A percentile compares a stretch with the other conserved stretches of the same genome.
Evolutionary conservation across 2,329 filamentous ascomycete species (phyloP).

Genomic region (Pseudocercospora pini-densiflorae): DNA sequence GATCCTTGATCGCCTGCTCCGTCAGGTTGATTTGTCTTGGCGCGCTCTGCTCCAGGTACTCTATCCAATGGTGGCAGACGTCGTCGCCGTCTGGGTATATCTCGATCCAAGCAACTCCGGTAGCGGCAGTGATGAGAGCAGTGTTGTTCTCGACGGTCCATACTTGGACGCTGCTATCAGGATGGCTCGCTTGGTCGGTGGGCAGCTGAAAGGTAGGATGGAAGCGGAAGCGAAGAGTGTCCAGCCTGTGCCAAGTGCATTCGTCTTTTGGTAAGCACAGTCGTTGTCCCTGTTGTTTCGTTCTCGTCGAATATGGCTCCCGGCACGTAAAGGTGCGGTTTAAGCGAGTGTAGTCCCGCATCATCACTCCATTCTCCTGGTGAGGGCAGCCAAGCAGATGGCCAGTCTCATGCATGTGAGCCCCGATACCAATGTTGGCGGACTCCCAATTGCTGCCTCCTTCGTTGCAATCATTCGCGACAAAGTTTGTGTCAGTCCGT

Average conservation of each 20-base stretch:
- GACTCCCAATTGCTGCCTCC: slow-evolving; percentile 92
- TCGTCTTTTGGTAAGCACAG: slow-evolving; percentile 78
- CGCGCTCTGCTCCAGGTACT: slow-evolving; percentile 70
- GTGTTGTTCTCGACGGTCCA: slow-evolving; percentile 82
- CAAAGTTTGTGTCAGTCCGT: slow-evolving; percentile 76
- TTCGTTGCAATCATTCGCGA: slow-evolving; percentile 86
- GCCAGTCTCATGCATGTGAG: slow-evolving; percentile 88
- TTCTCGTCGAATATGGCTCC: slow-evolving; percentile 86
- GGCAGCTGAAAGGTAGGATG: slow-evolving; percentile 90
- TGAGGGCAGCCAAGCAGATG: slow-evolving; percentile 90
- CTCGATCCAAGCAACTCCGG: slow-evolving; percentile 85
- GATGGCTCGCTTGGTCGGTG: slow-evolving; percentile 66
- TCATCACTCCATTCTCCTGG: slow-evolving; percentile 90
- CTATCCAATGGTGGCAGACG: slow-evolving; percentile 78
- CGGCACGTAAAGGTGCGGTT: slow-evolving; percentile 81
- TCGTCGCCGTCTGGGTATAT: slow-evolving; percentile 80
- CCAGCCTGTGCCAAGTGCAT: slow-evolving; percentile 88
- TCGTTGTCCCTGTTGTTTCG: slow-evolving; percentile 76
- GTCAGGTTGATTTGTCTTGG: slow-evolving; percentile 75
- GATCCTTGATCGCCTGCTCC: slow-evolving; percentile 73
- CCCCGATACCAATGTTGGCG: slow-evolving; percentile 92
- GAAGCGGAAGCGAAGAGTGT: slow-evolving; percentile 83
- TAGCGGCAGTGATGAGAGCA: slow-evolving; percentile 75
- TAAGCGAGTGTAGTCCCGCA: slow-evolving; percentile 81
- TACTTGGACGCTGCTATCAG: slow-evolving; percentile 80